A percentile compares a stretch with the other conserved stretches of the same genome.
Evolutionary conservation across 2,329 filamentous ascomycete species (phyloP).

Genomic region (Emergomyces pasteurianus): DNA sequence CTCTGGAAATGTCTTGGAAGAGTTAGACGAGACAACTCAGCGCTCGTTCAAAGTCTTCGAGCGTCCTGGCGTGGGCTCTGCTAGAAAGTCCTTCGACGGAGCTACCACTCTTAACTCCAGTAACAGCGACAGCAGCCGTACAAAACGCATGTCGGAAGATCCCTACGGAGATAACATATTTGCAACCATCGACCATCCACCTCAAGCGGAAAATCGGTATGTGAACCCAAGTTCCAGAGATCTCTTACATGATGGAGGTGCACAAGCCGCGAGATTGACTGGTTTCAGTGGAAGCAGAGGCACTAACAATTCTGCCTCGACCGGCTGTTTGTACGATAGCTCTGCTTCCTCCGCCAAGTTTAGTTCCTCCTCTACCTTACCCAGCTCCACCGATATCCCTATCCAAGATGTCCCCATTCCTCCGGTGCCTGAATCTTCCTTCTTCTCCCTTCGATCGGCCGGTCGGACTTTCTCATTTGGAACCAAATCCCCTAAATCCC

Average conservation of each 20-base stretch:
- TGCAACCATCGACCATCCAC: slow-evolving; percentile 20
- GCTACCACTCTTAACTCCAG: slow-evolving; percentile 24
- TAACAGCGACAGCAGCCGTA: slow-evolving; percentile 21
- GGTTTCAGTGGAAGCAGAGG: slow-evolving; percentile 36
- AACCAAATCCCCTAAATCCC: slow-evolving; percentile 23
- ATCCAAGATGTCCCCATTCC: slow-evolving; percentile 32
- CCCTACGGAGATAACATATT: slow-evolving; percentile 28
- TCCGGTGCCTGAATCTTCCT: slow-evolving; percentile 25
- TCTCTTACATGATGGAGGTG: neutral
- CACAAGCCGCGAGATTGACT: slow-evolving; percentile 16
- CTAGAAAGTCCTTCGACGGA: slow-evolving; percentile 32
- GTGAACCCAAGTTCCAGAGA: slow-evolving; percentile 1
- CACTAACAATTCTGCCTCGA: slow-evolving; percentile 37
- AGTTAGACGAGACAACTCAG: slow-evolving; percentile 28
- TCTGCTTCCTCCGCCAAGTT: slow-evolving; percentile 38
- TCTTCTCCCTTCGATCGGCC: slow-evolving; percentile 33
- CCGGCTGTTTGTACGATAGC: slow-evolving; percentile 33
- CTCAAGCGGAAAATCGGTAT: slow-evolving; percentile 27
- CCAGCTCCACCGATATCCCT: slow-evolving; percentile 41
- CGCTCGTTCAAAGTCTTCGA: slow-evolving; percentile 45
- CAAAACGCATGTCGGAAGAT: slow-evolving; percentile 25
- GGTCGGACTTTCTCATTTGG: slow-evolving; percentile 45
- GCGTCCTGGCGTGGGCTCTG: slow-evolving; percentile 28
- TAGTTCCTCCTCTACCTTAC: slow-evolving; percentile 44
- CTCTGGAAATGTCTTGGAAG: slow-evolving; percentile 42